These are phyloP conservation scores for Rhizophagus prolifer DNA, from an alignment of 192 early-diverging fungal genomes.

Conservation along the genomic window DNA sequence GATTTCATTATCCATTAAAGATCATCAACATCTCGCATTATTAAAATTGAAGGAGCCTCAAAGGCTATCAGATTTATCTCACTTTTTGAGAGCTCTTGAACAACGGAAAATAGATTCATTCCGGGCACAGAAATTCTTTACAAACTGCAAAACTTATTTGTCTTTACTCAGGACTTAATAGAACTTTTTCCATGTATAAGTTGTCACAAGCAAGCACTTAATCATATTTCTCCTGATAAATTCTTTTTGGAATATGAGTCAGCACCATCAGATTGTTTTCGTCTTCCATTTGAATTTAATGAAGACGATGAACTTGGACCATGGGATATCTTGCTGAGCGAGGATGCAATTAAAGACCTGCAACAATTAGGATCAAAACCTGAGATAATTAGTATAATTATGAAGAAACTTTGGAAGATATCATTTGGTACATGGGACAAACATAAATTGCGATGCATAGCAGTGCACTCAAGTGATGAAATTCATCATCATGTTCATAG, in stretches of 20 bases:
- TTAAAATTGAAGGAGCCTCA: not conserved
- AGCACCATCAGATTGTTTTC: not conserved
- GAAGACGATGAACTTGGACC: conserved; percentile 6
- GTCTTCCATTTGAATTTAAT: conserved; percentile 26
- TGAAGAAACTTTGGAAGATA: conserved; percentile 7
- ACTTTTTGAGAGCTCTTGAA: not conserved
- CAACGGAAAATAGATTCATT: conserved; percentile 9
- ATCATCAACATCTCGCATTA: not conserved
- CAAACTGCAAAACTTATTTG: not conserved
- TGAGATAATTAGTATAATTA: not conserved
- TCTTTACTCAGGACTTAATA: not conserved
- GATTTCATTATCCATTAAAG: not conserved
- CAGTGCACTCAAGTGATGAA: not conserved
- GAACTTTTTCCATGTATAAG: not conserved
- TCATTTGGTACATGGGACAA: conserved; percentile 17
- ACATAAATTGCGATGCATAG: not conserved
- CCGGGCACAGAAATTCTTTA: not conserved
- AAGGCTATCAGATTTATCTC: conserved; percentile 1
- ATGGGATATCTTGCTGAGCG: conserved; percentile 23
- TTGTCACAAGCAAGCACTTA: conserved; percentile 12
- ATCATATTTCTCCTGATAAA: conserved; percentile 2
- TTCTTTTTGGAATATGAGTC: not conserved
- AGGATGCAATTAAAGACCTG: conserved; percentile 15
- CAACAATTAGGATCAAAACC: not conserved
- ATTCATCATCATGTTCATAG: too few relatives aligned